phyloP scores from a whole-genome alignment of 208 protist species.

The Tritrichomonas musculus region DNA sequence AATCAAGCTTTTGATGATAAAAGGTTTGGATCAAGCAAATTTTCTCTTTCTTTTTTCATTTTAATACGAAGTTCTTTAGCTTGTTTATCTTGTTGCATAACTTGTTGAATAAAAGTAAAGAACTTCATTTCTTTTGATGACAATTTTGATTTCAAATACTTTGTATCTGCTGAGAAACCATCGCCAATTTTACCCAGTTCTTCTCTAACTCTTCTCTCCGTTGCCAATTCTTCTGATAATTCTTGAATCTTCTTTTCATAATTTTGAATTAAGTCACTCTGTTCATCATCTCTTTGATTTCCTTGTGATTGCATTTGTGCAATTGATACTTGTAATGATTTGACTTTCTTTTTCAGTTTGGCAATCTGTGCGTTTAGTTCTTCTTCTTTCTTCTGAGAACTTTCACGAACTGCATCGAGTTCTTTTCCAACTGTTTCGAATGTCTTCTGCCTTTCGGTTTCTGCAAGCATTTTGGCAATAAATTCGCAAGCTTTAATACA shows the following conservation, averaged over 20 bases:
- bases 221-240: neutral
- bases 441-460: neutral
- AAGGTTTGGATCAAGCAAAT: neutral
- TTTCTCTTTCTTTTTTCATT: neutral
- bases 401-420: neutral
- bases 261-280: neutral
- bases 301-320: neutral
- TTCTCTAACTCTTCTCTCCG: neutral
- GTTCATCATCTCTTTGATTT: neutral
- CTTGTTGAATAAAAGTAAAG: neutral
- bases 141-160: neutral
- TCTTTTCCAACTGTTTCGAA: neutral
- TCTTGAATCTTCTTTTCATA: neutral
- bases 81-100: conserved; percentile 15
- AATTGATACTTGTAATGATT: neutral
- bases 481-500: neutral
- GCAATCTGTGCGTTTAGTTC: neutral
- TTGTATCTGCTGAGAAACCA: neutral
- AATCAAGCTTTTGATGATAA: neutral
- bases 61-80: neutral
- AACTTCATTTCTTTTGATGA: neutral
- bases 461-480: neutral
- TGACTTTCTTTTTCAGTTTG: neutral
- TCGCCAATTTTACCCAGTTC: conserved; percentile 17
- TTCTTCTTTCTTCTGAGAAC: neutral